phyloP scores from a whole-genome alignment of 768 basidiomycete species.

The Pisolithus marmoratus region DNA sequence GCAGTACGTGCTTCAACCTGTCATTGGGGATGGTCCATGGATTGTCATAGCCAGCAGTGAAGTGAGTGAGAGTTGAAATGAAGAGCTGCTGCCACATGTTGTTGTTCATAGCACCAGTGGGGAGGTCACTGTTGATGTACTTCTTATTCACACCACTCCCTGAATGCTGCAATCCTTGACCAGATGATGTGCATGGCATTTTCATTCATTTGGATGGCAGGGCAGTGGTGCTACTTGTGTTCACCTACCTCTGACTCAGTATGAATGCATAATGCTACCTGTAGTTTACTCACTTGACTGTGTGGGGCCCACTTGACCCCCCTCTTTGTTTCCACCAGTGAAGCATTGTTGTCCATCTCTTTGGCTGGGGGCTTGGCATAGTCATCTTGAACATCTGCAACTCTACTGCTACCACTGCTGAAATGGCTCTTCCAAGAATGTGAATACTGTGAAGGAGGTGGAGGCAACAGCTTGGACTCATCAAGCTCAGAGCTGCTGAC shows the following conservation, averaged over 20 bases:
- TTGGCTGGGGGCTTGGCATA: no score
- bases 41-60: slow-evolving; percentile 2
- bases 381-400: background rate
- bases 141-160: slow-evolving; percentile 6
- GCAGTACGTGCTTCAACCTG: slow-evolving; percentile 1
- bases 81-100: slow-evolving; percentile 2
- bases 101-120: background rate
- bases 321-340: no score
- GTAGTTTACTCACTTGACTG: background rate
- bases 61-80: slow-evolving; percentile 4
- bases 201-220: background rate
- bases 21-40: slow-evolving; percentile 4
- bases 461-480: background rate
- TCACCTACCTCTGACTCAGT: background rate
- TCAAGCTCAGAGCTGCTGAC: background rate
- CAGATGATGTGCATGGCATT: background rate
- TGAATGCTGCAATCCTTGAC: background rate
- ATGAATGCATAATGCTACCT: background rate
- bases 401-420: background rate
- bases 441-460: background rate
- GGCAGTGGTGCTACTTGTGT: background rate
- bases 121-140: slow-evolving; percentile 7
- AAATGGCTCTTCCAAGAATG: background rate
- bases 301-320: background rate
- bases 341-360: no score